Conservation (phyloP, 805 yeast species). For the Wickerhamomyces chaumierensis region DNA sequence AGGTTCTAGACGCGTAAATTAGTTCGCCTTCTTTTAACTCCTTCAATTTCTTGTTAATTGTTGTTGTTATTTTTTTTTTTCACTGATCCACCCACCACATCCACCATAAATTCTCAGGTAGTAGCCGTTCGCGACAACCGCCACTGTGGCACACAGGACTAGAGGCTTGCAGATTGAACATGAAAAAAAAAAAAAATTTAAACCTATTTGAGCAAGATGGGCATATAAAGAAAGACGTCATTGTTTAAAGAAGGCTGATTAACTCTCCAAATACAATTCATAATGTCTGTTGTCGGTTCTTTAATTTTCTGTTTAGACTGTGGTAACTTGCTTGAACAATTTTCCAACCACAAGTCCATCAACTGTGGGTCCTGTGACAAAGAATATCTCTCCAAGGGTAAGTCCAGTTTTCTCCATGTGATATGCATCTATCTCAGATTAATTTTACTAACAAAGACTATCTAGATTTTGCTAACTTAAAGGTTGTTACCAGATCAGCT, state of each 20-base stretch:
- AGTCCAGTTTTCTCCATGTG: conserved; percentile 3
- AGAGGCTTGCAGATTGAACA: no score
- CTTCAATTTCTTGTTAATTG: not conserved
- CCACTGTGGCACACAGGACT: no score
- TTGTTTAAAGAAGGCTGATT: no score
- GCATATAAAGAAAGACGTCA: no score
- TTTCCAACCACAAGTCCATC: conserved; percentile 34
- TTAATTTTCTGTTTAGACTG: conserved; percentile 88
- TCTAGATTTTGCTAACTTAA: conserved; percentile 56
- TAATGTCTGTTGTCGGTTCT: conserved; percentile 92
- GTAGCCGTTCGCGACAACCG: no score
- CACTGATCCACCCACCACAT: no score
- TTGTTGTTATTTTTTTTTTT: conserved; percentile 1
- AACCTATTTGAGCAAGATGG: no score
- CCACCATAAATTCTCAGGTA: no score
- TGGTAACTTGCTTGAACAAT: conserved; percentile 78
- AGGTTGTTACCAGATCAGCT: conserved; percentile 79
- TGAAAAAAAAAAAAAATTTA: conserved; percentile 1
- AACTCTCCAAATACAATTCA: not conserved
- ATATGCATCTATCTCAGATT: no score
- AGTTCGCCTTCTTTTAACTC: not conserved
- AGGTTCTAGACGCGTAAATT: not conserved
- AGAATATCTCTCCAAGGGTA: conserved; percentile 27
- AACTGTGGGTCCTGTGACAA: conserved; percentile 46
- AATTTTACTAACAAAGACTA: not conserved